A percentile compares a stretch with the other conserved stretches of the same genome.
Evolutionary conservation across 2,329 filamentous ascomycete genomes (phyloP).

Genomic region (Plenodomus tracheiphilus): DNA sequence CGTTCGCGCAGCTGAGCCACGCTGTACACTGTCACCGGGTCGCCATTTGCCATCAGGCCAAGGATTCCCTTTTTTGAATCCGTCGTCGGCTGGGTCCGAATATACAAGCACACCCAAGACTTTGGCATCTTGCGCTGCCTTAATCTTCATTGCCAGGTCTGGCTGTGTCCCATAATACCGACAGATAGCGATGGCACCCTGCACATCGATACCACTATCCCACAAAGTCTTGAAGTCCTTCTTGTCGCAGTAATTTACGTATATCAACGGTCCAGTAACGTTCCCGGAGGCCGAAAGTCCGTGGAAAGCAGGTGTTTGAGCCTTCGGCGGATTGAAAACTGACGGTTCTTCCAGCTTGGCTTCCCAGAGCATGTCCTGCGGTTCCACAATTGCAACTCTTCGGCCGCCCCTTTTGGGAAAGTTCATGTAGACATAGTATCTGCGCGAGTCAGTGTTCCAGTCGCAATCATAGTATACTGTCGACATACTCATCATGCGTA

Average conservation of each 20-base stretch:
- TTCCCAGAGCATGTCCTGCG: slow-evolving; percentile 71
- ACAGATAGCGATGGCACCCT: slow-evolving; percentile 82
- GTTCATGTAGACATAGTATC: slow-evolving; percentile 86
- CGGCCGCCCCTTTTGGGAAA: slow-evolving; percentile 80
- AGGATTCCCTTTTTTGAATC: slow-evolving; percentile 71
- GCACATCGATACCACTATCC: slow-evolving; percentile 71
- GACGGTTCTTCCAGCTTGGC: slow-evolving; percentile 82
- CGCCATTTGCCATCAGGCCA: slow-evolving; percentile 80
- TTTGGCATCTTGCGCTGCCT: slow-evolving; percentile 83
- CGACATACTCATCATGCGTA: slow-evolving; percentile 64
- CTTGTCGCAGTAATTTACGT: slow-evolving; percentile 86
- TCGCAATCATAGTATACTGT: neutral
- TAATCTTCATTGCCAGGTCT: slow-evolving; percentile 80
- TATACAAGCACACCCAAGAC: slow-evolving; percentile 89
- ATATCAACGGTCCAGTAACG: slow-evolving; percentile 83
- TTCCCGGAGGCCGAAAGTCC: slow-evolving; percentile 86
- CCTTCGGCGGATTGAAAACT: slow-evolving; percentile 60
- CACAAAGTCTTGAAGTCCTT: slow-evolving; percentile 77
- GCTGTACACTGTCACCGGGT: slow-evolving; percentile 79
- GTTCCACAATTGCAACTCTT: slow-evolving; percentile 76
- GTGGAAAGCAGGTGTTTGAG: slow-evolving; percentile 80
- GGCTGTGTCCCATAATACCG: slow-evolving; percentile 75
- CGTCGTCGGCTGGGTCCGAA: slow-evolving; percentile 85
- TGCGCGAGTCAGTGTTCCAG: slow-evolving; percentile 20
- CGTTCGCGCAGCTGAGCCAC: slow-evolving; percentile 78